Evolutionary conservation across 2,329 filamentous ascomycete genomes (phyloP).

Genomic region (Hymenoscyphus repandus): DNA sequence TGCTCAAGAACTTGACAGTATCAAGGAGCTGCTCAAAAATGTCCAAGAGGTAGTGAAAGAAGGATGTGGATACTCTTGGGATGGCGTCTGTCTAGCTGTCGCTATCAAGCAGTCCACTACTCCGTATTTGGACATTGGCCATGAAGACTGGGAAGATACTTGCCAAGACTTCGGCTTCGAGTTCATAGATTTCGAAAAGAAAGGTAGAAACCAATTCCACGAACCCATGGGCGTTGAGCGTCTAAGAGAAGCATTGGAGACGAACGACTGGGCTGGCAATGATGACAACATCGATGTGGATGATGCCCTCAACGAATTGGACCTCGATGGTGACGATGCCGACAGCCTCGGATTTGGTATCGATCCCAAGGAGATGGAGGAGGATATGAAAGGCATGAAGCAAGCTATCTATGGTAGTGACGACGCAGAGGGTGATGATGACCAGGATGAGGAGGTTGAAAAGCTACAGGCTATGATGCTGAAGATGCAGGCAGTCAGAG

Average conservation of each 20-base stretch:
- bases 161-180: constrained; percentile 55
- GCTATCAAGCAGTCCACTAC: constrained; percentile 38
- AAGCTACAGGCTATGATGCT: constrained; percentile 60
- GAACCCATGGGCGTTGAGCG: constrained; percentile 56
- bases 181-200: constrained; percentile 51
- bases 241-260: constrained; percentile 55
- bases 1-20: constrained; percentile 14
- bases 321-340: constrained; percentile 24
- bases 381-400: constrained; percentile 36
- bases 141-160: constrained; percentile 56
- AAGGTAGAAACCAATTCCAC: constrained; percentile 47
- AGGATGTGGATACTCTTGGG: constrained; percentile 57
- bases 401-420: constrained; percentile 29
- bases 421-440: constrained; percentile 29
- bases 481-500: constrained; percentile 53
- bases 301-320: constrained; percentile 23
- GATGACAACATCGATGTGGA: constrained; percentile 28
- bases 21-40: constrained; percentile 42
- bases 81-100: constrained; percentile 56
- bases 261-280: constrained; percentile 55
- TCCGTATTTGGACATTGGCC: constrained; percentile 33
- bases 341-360: constrained; percentile 27
- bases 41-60: constrained; percentile 51
- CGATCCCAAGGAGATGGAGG: constrained; percentile 33
- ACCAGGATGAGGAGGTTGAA: constrained; percentile 41